These are phyloP conservation scores for Aspergillus coremiiformis DNA, from an alignment of 495 filamentous ascomycete species.

Conservation along the genomic window DNA sequence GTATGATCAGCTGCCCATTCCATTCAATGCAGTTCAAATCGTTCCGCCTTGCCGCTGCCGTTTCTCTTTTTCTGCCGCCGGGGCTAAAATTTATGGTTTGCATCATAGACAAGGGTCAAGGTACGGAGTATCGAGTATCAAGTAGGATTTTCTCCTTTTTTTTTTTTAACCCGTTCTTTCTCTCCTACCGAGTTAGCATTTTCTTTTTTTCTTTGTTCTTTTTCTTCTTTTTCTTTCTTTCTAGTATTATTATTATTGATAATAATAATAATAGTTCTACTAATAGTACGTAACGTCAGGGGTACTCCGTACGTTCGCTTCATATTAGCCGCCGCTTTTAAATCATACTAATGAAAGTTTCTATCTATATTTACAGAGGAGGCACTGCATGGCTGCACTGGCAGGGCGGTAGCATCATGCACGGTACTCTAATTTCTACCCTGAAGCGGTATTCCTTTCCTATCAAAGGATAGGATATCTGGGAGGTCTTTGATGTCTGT, in stretches of 20 bases:
- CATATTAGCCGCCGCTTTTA: neutral
- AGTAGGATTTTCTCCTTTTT: neutral
- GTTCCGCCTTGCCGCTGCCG: neutral
- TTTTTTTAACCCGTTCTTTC: too few species aligned
- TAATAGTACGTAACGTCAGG: neutral
- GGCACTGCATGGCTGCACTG: neutral
- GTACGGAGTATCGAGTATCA: too few species aligned
- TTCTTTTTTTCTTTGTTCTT: too few species aligned
- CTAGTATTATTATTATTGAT: neutral
- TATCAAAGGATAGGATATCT: conserved; percentile 53
- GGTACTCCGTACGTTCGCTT: neutral
- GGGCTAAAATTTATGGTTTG: neutral
- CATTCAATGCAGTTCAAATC: neutral
- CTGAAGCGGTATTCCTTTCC: conserved; percentile 12
- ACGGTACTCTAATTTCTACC: neutral
- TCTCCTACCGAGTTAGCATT: too few species aligned
- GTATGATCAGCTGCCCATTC: neutral
- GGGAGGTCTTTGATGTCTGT: conserved; percentile 78
- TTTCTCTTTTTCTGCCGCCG: neutral
- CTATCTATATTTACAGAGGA: neutral
- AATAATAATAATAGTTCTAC: too few species aligned
- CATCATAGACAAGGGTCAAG: neutral
- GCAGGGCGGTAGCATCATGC: neutral
- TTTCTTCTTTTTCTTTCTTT: neutral
- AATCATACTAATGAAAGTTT: neutral